Percentiles rank a stretch among this genome's conserved stretches.
Conservation (phyloP, 1,284 basidiomycete species). For the Heterobasidion occidentale region DNA sequence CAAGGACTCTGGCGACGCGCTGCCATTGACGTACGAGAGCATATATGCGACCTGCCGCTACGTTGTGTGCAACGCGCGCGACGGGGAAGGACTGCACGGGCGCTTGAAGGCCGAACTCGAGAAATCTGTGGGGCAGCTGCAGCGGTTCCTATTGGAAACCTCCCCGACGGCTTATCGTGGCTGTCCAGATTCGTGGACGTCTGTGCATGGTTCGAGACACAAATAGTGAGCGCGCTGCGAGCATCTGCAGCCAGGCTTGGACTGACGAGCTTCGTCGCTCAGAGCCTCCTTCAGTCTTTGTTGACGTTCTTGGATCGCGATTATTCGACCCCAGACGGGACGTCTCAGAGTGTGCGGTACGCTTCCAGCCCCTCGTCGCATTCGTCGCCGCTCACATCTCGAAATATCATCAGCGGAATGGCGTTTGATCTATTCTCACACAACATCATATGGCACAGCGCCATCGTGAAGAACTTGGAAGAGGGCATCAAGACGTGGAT, state of each 20-base stretch:
- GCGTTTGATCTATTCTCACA: constrained; percentile 8
- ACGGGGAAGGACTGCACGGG: constrained; percentile 47
- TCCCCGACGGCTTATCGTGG: constrained; percentile 35
- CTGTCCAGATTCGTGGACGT: constrained; percentile 39
- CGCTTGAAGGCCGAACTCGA: constrained; percentile 47
- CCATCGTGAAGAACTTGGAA: constrained; percentile 3
- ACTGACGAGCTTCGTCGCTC: background rate
- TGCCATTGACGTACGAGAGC: constrained; percentile 43
- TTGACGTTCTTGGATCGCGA: constrained; percentile 58
- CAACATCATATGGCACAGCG: background rate
- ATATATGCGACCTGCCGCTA: constrained; percentile 50
- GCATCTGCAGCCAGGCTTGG: background rate
- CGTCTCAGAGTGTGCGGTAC: constrained; percentile 34
- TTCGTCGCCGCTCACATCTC: background rate
- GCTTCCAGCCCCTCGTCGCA: background rate
- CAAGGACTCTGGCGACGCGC: constrained; percentile 20
- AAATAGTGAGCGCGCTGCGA: constrained; percentile 21
- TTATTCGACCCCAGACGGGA: constrained; percentile 34
- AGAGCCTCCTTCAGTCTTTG: constrained; percentile 44
- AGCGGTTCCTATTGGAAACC: constrained; percentile 24
- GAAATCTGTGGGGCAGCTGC: constrained; percentile 33
- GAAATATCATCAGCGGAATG: constrained; percentile 5
- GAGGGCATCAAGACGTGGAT: constrained; percentile 10
- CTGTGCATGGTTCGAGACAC: constrained; percentile 56
- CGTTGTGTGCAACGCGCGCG: constrained; percentile 40